Percentiles rank a stretch among this genome's conserved stretches.
Evolutionary conservation across 2,329 filamentous ascomycete species (phyloP).

Genomic region (Penicillium sp.): DNA sequence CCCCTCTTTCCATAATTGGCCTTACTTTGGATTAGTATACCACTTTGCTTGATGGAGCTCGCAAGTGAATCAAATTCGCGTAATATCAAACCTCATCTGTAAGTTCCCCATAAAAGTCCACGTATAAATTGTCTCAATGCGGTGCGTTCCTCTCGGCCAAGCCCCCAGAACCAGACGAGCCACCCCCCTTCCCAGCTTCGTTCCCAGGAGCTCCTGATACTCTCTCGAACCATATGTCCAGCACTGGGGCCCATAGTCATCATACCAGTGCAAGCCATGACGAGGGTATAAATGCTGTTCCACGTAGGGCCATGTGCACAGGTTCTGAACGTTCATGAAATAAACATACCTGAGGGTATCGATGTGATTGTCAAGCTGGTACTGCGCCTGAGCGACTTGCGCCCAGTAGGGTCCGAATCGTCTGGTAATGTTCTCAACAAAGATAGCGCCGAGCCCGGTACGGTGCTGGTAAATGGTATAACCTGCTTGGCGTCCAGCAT

Average conservation of each 20-base stretch:
- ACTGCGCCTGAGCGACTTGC: background rate
- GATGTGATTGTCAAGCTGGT: background rate
- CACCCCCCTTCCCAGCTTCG: background rate
- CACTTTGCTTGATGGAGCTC: too few relatives aligned
- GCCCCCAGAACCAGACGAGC: slow-evolving; percentile 1
- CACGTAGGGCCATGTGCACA: background rate
- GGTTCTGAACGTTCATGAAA: background rate
- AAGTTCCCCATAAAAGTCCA: background rate
- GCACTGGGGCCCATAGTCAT: background rate
- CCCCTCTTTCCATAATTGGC: background rate
- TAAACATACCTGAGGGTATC: background rate
- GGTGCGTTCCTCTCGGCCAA: background rate
- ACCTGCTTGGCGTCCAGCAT: background rate
- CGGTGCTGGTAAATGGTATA: background rate
- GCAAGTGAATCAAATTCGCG: background rate
- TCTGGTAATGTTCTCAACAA: background rate
- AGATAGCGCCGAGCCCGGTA: background rate
- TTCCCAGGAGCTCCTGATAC: slow-evolving; percentile 1
- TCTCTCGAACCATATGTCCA: background rate
- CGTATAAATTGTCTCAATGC: background rate
- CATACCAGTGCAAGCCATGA: background rate
- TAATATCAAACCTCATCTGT: background rate
- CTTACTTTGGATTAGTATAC: background rate
- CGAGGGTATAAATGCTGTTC: background rate
- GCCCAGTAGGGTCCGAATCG: background rate